Evolutionary conservation across 192 early-diverging fungal genomes (phyloP), one percentile per base, ranked within the genome.

Genomic region (Funneliformis geosporum): DNA sequence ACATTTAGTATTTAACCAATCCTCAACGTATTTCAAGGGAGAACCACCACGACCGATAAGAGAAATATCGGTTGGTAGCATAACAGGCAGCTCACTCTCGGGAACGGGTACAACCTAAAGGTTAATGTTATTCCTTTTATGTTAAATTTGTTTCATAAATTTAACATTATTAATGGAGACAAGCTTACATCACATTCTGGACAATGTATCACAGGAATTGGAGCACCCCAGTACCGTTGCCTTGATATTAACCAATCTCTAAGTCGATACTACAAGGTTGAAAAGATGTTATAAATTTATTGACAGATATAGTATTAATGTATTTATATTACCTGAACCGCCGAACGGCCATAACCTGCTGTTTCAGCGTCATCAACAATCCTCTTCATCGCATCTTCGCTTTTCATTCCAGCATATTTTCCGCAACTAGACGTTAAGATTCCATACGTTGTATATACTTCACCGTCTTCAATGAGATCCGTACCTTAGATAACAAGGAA

Each of bases 191-290:
- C 92, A 79, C 97, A 98, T 11, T 75, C 80, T 0, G 80, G 27
- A 81, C 97, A 99, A 80, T 99, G 95, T 40, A 99, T 89, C 28
- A 99, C 91, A 4, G 97, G 97, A 21, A 99, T 95, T 18, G 97
- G 97, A 23, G 97, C 94, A 11, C 97, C 97, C 97, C 97, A 99
- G 77, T 94, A 95, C 33, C 97, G 88, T 84, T 99, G 96, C 39
- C 97, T 89, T 6, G 97, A 99, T 11, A 99, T 81, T 2, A 98
- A 88, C 97, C 97, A 99, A 84, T 99, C 97, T 33, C 96, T 91
- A 59, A 99, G 85, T 2, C 92, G 88, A 82, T 92, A 98, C 81
- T 92, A 87, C 84, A 42, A 85, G 84, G 2, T 28, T 81, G 28
- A 38, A 75, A 64, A 59, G 27, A 55, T 28, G 12, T 33, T 33